A percentile compares a stretch with the other conserved stretches of the same genome.
These are phyloP conservation scores for Coemansia guatemalensis DNA, from an alignment of 192 early-diverging fungal genomes.

Conservation along the genomic window DNA sequence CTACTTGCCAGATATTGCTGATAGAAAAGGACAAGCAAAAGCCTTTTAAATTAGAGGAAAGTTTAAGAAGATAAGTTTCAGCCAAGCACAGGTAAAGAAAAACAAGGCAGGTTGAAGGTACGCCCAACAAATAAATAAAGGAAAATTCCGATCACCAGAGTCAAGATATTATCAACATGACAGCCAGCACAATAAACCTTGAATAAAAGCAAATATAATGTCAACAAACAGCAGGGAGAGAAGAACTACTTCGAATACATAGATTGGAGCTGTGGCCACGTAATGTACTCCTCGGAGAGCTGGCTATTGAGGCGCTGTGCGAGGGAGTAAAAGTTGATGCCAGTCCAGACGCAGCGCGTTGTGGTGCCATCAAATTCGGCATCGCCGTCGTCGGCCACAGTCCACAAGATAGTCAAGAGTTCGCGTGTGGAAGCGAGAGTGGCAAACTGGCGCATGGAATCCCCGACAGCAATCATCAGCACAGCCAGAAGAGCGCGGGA, in stretches of 20 bases:
- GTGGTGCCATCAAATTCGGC: constrained; percentile 8
- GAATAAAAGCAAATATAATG: not conserved
- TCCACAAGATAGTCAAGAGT: constrained; percentile 37
- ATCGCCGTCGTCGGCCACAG: constrained; percentile 10
- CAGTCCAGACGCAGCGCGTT: constrained; percentile 21
- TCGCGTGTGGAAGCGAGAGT: constrained; percentile 29
- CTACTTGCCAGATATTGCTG: not conserved
- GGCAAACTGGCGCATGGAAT: constrained; percentile 44
- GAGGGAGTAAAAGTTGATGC: constrained; percentile 31
- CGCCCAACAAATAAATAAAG: constrained; percentile 4
- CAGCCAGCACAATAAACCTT: not conserved
- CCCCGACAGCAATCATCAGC: constrained; percentile 34
- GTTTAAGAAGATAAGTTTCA: not conserved
- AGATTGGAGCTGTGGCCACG: constrained; percentile 23
- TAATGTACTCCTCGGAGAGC: constrained; percentile 33
- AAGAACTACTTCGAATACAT: constrained; percentile 1
- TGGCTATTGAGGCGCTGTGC: constrained; percentile 37
- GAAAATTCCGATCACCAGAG: not conserved
- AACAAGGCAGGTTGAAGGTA: not conserved
- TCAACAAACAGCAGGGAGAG: not conserved
- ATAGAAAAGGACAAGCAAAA: not conserved
- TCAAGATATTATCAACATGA: too few species aligned
- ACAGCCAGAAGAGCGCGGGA: constrained; percentile 31
- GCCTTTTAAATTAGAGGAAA: constrained; percentile 1
- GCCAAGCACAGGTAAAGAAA: not conserved